These are phyloP conservation scores for Coemansia sp. DNA, from an alignment of 192 early-diverging fungal genomes.

Conservation along the genomic window DNA sequence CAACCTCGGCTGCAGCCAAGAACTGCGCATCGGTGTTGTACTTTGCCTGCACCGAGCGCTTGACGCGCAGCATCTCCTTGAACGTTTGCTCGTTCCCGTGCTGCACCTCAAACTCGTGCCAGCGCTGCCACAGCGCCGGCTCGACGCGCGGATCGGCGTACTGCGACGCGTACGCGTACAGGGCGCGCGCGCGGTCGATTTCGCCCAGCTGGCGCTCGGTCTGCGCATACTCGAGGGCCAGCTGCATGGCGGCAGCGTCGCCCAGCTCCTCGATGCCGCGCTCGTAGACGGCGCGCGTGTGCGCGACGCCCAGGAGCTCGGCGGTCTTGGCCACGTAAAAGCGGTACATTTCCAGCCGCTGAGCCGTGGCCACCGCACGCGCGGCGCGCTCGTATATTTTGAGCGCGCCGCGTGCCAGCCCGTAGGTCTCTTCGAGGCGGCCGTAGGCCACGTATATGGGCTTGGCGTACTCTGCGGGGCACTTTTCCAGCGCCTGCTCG, in stretches of 20 bases:
- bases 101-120: constrained; percentile 97
- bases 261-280: constrained; percentile 83
- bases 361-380: constrained; percentile 61
- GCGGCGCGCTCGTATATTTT: constrained; percentile 91
- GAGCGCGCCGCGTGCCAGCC: constrained; percentile 87
- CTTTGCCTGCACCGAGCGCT: constrained; percentile 80
- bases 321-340: constrained; percentile 89
- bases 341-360: constrained; percentile 77
- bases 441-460: constrained; percentile 87
- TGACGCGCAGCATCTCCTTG: constrained; percentile 95
- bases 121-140: constrained; percentile 76
- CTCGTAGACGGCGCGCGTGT: constrained; percentile 88
- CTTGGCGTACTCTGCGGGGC: constrained; percentile 82
- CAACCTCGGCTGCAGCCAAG: constrained; percentile 46
- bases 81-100: constrained; percentile 98
- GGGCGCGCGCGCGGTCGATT: constrained; percentile 87
- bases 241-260: constrained; percentile 71
- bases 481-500: constrained; percentile 86
- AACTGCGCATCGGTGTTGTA: constrained; percentile 73
- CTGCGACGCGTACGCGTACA: constrained; percentile 82
- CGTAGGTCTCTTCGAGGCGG: constrained; percentile 86
- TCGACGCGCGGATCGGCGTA: constrained; percentile 80
- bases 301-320: constrained; percentile 78
- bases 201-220: constrained; percentile 89
- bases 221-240: constrained; percentile 78